phyloP scores from a whole-genome alignment of 2,329 filamentous ascomycete genomes.

The Phialophora tarda region DNA sequence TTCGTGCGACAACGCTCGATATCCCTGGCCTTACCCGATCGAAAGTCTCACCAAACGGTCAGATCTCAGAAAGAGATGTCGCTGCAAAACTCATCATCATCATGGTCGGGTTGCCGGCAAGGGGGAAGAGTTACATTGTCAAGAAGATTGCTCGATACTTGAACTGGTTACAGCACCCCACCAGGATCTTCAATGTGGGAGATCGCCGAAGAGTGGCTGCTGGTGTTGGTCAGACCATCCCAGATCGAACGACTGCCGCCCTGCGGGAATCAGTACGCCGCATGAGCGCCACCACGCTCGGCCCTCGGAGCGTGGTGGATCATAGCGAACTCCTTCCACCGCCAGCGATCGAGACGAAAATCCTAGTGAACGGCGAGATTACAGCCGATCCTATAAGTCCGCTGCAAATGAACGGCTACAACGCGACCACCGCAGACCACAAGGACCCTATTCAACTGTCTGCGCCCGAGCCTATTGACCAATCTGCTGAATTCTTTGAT shows the following conservation, averaged over 20 bases:
- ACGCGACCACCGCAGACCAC: constrained; percentile 9
- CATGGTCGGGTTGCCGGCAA: constrained; percentile 94
- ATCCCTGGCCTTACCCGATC: constrained; percentile 96
- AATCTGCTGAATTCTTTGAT: constrained; percentile 93
- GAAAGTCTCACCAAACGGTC: constrained; percentile 91
- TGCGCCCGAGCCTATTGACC: constrained; percentile 69
- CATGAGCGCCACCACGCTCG: constrained; percentile 49
- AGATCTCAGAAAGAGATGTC: constrained; percentile 91
- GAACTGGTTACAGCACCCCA: constrained; percentile 97
- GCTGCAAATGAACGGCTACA: constrained; percentile 26
- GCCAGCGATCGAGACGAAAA: constrained; percentile 57
- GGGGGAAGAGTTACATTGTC: constrained; percentile 98
- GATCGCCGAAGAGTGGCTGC: constrained; percentile 83
- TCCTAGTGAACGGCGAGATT: constrained; percentile 63
- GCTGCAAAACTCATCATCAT: constrained; percentile 96
- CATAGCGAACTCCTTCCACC: constrained; percentile 47
- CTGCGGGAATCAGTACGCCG: constrained; percentile 52
- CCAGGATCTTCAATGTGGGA: constrained; percentile 95
- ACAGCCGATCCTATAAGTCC: constrained; percentile 30
- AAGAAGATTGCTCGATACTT: constrained; percentile 96
- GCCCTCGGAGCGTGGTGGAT: constrained; percentile 38
- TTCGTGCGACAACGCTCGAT: constrained; percentile 91
- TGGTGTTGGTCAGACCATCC: constrained; percentile 54
- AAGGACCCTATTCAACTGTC: constrained; percentile 38
- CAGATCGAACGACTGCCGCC: constrained; percentile 46